These are phyloP conservation scores for Fabrea salina DNA, from an alignment of 169 alveolate species.

Conservation along the genomic window DNA sequence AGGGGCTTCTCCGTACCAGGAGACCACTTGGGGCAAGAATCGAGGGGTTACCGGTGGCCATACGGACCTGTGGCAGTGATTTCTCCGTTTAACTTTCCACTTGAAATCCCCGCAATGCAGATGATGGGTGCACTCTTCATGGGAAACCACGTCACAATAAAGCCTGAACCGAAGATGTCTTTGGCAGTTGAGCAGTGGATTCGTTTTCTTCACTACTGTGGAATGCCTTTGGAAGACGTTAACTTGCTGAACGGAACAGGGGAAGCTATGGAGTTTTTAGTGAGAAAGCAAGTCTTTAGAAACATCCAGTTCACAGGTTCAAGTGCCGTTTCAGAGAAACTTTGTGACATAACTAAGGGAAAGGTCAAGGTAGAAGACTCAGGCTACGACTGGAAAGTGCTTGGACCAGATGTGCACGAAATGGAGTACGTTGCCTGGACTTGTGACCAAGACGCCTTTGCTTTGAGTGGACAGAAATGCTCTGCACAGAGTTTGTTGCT, in stretches of 20 bases:
- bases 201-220: slow-evolving; percentile 65
- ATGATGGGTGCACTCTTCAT: slow-evolving; percentile 77
- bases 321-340: slow-evolving; percentile 59
- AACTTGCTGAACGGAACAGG: slow-evolving; percentile 70
- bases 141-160: slow-evolving; percentile 80
- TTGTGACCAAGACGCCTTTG: slow-evolving; percentile 89
- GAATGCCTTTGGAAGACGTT: slow-evolving; percentile 77
- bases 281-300: slow-evolving; percentile 55
- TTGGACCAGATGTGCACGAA: slow-evolving; percentile 84
- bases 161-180: slow-evolving; percentile 68
- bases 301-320: slow-evolving; percentile 81
- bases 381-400: slow-evolving; percentile 88
- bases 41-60: slow-evolving; percentile 85
- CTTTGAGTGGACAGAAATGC: slow-evolving; percentile 85
- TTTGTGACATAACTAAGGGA: slow-evolving; percentile 62
- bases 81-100: slow-evolving; percentile 88
- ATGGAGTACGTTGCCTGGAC: slow-evolving; percentile 82
- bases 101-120: slow-evolving; percentile 84
- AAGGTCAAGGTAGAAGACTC: slow-evolving; percentile 86
- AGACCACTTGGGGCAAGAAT: slow-evolving; percentile 76
- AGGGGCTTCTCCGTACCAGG: slow-evolving; percentile 74
- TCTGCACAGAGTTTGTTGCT: slow-evolving; percentile 83
- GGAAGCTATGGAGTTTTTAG: slow-evolving; percentile 52
- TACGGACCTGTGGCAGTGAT: slow-evolving; percentile 83
- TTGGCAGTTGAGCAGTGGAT: slow-evolving; percentile 77